A percentile compares a stretch with the other conserved stretches of the same genome.
phyloP scores from a whole-genome alignment of 805 yeast genomes.

The Metschnikowia kunwiensis region DNA sequence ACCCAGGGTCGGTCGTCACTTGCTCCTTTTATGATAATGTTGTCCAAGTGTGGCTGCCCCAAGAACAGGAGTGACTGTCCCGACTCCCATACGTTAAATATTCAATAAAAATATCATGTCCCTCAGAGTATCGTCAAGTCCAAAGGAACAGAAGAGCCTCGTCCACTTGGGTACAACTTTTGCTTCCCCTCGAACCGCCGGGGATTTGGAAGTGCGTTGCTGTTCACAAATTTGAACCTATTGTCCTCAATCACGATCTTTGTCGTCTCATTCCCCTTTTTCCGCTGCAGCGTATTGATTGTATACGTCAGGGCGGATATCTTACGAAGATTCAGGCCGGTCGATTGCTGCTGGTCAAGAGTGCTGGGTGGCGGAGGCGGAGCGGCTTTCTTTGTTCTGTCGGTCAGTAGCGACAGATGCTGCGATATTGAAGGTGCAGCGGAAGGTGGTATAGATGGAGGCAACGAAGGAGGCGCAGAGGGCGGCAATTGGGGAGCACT shows the following conservation, averaged over 20 bases:
- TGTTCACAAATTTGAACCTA: conserved; percentile 67
- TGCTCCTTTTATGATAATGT: conserved; percentile 90
- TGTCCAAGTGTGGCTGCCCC: conserved; percentile 67
- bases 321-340: conserved; percentile 53
- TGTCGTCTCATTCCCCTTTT: conserved; percentile 15
- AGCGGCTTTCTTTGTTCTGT: conserved; percentile 25
- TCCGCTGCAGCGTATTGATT: conserved; percentile 39
- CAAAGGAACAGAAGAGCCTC: conserved; percentile 89
- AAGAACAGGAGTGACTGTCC: neutral
- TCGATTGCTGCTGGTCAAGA: conserved; percentile 42
- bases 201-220: conserved; percentile 79
- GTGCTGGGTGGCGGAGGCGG: conserved; percentile 26
- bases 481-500: conserved; percentile 3
- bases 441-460: conserved; percentile 9
- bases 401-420: conserved; percentile 19
- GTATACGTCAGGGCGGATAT: conserved; percentile 67
- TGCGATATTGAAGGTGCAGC: conserved; percentile 15
- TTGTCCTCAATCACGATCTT: conserved; percentile 60
- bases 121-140: conserved; percentile 38
- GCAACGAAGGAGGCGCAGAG: conserved; percentile 1
- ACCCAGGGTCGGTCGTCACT: conserved; percentile 54
- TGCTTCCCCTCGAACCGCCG: conserved; percentile 63
- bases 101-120: too few species aligned
- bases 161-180: conserved; percentile 90
- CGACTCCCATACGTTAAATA: neutral